Base-by-base conservation (phyloP, 495 filamentous ascomycete species). In the Stereocaulon alpinum region DNA sequence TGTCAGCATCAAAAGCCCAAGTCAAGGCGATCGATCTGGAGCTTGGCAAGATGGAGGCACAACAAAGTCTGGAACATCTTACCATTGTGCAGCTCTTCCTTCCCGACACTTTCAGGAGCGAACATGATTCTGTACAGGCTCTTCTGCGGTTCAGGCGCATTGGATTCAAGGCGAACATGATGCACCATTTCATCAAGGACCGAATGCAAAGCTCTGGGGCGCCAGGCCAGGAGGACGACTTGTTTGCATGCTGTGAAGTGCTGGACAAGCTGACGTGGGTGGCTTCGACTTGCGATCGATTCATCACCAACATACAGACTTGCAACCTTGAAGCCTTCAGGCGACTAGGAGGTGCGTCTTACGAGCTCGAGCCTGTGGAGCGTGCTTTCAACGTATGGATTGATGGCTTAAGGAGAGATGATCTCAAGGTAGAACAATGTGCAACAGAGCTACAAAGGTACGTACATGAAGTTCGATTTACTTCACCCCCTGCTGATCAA, bases 11-110 rank as follows among this genome's bases (percentile, higher is more conserved):
- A 14, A 96, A 95, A 73, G 84, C 91, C 3, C 91, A 95, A 69
- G 85, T 88, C 64, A 96, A 93, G 69, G 90, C 89, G 0, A 92
- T 97, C 58, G 91, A 96, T 64, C 75, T 95, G 7, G 94, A 97
- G 69, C 76, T 97, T 24, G 79, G 84, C 34, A 86, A 86, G 61
- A 82, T 98, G 71, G 89, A 95, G 62, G 88, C 91, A 2, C 87
- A 92, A 64, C 91, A 98, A 77, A 88, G 89, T 3, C 72, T 82
- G 20, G 88, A 96, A 63, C 92, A 96, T 66, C 78, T 97, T 12
- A 81, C 83, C 3, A 96, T 98, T 59, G 76, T 96, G 52, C 81
- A 85, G 69, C 74, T 92, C 24, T 97, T 96, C 79, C 78, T 98
- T 20, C 93, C 93, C 0, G 91, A 96, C 59, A 86, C 81, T 45